Evolutionary conservation across 352 stramenopile species (phyloP).

Genomic region (Phytopythium delawarense): DNA sequence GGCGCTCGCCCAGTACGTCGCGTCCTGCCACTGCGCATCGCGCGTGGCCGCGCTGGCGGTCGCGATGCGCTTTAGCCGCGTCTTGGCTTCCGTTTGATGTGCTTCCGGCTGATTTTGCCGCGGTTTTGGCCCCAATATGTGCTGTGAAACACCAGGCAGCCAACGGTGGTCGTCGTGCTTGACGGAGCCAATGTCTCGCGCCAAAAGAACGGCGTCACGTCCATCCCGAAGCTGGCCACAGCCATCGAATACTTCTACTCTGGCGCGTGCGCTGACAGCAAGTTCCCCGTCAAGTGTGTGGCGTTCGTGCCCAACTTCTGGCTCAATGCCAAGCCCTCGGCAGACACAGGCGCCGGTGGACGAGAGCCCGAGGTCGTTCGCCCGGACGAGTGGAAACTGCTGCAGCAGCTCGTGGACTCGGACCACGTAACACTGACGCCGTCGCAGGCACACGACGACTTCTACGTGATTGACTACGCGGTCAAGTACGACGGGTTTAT

Average conservation of each 20-base stretch:
- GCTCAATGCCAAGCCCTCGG: constrained; percentile 57
- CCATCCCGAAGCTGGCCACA: constrained; percentile 53
- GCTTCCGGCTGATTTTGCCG: background rate
- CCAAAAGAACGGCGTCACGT: constrained; percentile 46
- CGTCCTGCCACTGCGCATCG: background rate
- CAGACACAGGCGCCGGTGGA: constrained; percentile 3
- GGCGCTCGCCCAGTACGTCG: constrained; percentile 18
- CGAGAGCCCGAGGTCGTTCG: constrained; percentile 40
- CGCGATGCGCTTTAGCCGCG: background rate
- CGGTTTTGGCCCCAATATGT: background rate
- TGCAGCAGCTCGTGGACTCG: constrained; percentile 53
- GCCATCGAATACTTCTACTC: constrained; percentile 64
- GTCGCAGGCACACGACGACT: constrained; percentile 86
- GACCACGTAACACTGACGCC: constrained; percentile 73
- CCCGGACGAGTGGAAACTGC: constrained; percentile 41
- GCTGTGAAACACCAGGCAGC: background rate
- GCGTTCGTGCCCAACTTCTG: constrained; percentile 82
- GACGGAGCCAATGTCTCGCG: constrained; percentile 76
- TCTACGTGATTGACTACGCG: constrained; percentile 90
- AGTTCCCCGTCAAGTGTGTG: constrained; percentile 51
- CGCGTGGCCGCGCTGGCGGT: background rate
- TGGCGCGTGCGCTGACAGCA: constrained; percentile 16
- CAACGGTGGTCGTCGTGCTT: constrained; percentile 58
- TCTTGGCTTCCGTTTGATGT: background rate
- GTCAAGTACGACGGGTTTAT: constrained; percentile 86